Conservation (phyloP, 2,329 filamentous ascomycete species). For the Clarireedia sp. region DNA sequence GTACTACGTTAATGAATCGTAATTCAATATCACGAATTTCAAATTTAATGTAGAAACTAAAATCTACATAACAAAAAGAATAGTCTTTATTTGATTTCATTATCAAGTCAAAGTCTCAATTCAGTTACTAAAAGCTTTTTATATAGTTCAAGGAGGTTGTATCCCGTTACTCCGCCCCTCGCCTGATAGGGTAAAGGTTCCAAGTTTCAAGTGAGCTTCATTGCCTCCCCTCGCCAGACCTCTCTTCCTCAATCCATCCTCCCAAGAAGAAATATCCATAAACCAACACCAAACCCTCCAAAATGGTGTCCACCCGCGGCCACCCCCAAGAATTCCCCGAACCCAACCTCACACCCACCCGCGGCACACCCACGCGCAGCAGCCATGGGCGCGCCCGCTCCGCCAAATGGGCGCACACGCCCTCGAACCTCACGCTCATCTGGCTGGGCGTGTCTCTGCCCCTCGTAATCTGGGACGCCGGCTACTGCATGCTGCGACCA, state of each 20-base stretch:
- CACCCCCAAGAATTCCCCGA: slow-evolving; percentile 44
- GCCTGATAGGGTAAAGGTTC: no score
- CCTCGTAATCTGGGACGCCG: slow-evolving; percentile 64
- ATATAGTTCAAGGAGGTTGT: background rate
- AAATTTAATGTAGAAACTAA: no score
- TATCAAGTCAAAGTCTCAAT: no score
- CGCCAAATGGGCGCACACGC: slow-evolving; percentile 51
- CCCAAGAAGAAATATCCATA: slow-evolving; percentile 19
- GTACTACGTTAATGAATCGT: no score
- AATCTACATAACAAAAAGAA: no score
- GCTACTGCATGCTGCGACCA: slow-evolving; percentile 56
- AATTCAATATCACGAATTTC: no score
- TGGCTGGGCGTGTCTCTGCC: slow-evolving; percentile 59
- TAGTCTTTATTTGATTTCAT: no score
- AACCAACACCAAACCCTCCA: background rate
- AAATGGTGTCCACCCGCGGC: slow-evolving; percentile 45
- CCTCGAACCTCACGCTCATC: slow-evolving; percentile 47
- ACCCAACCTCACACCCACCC: slow-evolving; percentile 21
- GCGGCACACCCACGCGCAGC: slow-evolving; percentile 3
- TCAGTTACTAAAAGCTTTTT: no score
- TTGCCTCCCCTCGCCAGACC: background rate
- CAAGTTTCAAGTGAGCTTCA: background rate
- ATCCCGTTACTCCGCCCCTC: no score
- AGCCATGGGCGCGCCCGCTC: no score
- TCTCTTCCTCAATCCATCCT: slow-evolving; percentile 7